A percentile compares a stretch with the other conserved stretches of the same genome.
Conservation (phyloP, 495 filamentous ascomycete genomes). For the Neurospora sp. region DNA sequence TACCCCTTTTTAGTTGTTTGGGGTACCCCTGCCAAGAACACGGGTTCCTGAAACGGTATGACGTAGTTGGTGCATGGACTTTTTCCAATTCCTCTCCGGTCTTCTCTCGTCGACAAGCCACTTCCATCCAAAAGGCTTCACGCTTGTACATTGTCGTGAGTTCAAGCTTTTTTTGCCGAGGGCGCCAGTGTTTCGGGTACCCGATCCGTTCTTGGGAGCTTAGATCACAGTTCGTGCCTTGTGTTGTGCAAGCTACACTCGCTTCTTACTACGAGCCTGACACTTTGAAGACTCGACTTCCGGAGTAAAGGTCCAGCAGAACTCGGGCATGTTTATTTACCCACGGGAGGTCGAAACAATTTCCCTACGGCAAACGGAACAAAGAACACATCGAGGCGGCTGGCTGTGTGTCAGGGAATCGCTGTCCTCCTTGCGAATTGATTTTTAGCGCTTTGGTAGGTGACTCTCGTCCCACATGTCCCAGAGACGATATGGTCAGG, state of each 20-base stretch:
- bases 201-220: background rate
- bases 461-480: background rate
- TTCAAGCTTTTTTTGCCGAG: background rate
- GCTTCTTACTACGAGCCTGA: background rate
- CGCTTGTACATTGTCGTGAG: background rate
- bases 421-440: background rate
- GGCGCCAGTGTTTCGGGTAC: background rate
- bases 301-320: background rate
- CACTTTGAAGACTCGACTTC: background rate
- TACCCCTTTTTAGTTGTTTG: background rate
- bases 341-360: background rate
- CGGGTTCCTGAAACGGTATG: background rate
- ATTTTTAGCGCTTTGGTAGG: background rate
- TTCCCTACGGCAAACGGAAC: background rate
- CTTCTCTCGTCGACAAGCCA: background rate
- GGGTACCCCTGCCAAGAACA: background rate
- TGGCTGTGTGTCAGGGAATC: background rate
- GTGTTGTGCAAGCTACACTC: background rate
- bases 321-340: background rate
- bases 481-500: background rate
- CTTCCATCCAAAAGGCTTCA: background rate
- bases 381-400: background rate
- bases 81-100: background rate
- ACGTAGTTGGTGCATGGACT: background rate
- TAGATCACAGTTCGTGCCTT: background rate